Evolutionary conservation across 2,329 filamentous ascomycete species (phyloP), one percentile per base, ranked within the genome.

Genomic region (Chaetomium sp.): DNA sequence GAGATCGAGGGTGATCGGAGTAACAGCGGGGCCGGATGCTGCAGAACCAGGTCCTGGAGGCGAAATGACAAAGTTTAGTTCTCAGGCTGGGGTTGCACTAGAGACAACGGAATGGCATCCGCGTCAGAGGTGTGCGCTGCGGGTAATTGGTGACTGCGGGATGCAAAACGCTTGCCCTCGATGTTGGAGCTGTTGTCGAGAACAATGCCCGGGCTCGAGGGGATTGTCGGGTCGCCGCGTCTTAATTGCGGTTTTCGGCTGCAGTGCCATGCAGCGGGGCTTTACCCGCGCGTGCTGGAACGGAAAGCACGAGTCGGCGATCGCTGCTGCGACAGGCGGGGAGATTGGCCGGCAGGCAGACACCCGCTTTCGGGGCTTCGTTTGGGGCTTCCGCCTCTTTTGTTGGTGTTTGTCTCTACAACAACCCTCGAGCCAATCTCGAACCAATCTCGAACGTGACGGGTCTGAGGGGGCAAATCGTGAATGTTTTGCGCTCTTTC

Each of bases 1-100:
- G 38, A 50, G 49, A 29, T 54, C 19, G 56, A 31, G 9, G 27
- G 35, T 10, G 35, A 21, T 51, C 56, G 57, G 42, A 38, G 50
- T 56, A 64, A 57, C 50, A 56, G 57, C 56, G 63, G 58, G 63
- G 57, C 50, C 53, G 31, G 54, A 8, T 31, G 53, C 42, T 59
- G 50, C 49, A 55, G 56, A 50, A 38, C 38, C 50, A 45, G 54
- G 51, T 54, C 45, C 54, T 58, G 65, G 57, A 56, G 60, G 57
- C 62, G 58, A 65, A 58, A 38, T 21, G 63, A 23, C 47, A 49
- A 27, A 53, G 27, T 53, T 62, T 65, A 67, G 62, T n/a, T n/a
- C 62, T 57, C 19, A 42, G 38, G 33, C 38, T 42, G 38, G 38
- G 51, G 51, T 16, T 57, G 51, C 57, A 23, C 38, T 56, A 50